Base-by-base conservation (phyloP, 495 filamentous ascomycete genomes). In the Umbilicaria muhlenbergii region DNA sequence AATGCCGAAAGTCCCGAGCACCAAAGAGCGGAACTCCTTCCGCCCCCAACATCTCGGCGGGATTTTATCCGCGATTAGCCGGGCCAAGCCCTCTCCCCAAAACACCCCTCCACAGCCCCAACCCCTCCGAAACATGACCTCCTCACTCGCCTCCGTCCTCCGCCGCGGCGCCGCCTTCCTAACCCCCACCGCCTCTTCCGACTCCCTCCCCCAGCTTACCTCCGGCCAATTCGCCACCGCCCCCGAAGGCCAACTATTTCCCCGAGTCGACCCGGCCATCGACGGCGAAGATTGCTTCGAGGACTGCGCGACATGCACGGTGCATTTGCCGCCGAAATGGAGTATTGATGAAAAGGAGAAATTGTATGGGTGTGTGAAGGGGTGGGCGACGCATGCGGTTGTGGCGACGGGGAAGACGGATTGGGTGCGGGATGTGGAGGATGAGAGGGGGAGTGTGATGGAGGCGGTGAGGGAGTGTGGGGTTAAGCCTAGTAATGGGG, bases 381-480 rank as follows among this genome's bases (percentile, higher is more conserved):
- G 80, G 10, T 98, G 86, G 81, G 75, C 75, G 41, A 89, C 84
- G 14, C 91, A 98, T 59, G 54, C 93, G 43, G 69, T 98, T 34
- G 86, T 98, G 14, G 91, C 89, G 11, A 98, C 91, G 2, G 86
- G 87, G 34, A 93, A 95, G 67, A 78, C 79, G 17, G 92, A 98
- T 63, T 98, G 91, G 91, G 79, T 88, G 51, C 63, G 83, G 38
- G 81, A 94, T 63, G 83, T 96, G 12, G 78, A 75, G 36, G 83
- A 96, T 51, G 91, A 96, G 65, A 74, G 77, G 60, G 92, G 87
- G 1, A 94, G 86, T 55, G 74, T 98, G 21, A 96, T 98, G 91
- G 78, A 92, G 64, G 92, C 88, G 7, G 75, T 96, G 55, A 77
- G 71, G 44, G 73, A 73, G 46, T 64, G 70, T 6, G 62, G 63